phyloP scores from a whole-genome alignment of 352 stramenopile genomes.

The Phytophthora kernoviae region DNA sequence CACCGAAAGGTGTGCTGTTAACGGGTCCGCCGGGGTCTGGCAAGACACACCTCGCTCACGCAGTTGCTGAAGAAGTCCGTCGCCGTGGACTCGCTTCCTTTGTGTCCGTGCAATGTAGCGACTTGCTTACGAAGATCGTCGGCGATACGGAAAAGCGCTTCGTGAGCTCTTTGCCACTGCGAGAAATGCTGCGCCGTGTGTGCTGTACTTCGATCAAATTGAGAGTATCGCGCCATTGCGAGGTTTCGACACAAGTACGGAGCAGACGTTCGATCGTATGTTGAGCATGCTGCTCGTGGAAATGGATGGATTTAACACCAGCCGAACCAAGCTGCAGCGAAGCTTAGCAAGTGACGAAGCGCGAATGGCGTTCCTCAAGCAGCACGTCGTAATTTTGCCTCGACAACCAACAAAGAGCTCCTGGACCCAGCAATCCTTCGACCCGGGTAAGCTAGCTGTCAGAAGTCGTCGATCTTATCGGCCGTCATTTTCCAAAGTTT shows the following conservation, averaged over 20 bases:
- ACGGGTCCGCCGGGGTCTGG: conserved; percentile 98
- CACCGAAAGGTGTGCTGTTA: conserved; percentile 97
- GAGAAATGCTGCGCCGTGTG: conserved; percentile 84
- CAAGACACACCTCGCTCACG: conserved; percentile 96
- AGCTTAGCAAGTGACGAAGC: conserved; percentile 46
- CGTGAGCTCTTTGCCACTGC: conserved; percentile 88
- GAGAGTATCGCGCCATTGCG: conserved; percentile 87
- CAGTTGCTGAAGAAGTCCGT: conserved; percentile 63
- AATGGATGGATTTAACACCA: conserved; percentile 89
- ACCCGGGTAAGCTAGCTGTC: conserved; percentile 57
- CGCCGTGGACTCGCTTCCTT: conserved; percentile 78
- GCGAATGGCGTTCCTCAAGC: conserved; percentile 68
- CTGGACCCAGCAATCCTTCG: conserved; percentile 89
- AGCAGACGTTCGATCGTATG: conserved; percentile 93
- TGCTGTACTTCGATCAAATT: conserved; percentile 94
- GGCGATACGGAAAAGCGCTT: conserved; percentile 89
- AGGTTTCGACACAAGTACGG: conserved; percentile 91
- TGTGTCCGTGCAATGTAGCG: conserved; percentile 87
- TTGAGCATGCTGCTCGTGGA: conserved; percentile 91
- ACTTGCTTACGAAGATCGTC: conserved; percentile 91
- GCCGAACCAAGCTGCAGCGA: conserved; percentile 33
- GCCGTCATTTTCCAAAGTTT: too few species aligned
- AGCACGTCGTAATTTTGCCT: conserved; percentile 88
- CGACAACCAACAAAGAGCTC: conserved; percentile 69
- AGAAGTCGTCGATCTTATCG: conserved; percentile 1